A percentile compares a stretch with the other conserved stretches of the same genome.
These are phyloP conservation scores for Bathelium albidoporum DNA, from an alignment of 495 filamentous ascomycete species.

Conservation along the genomic window DNA sequence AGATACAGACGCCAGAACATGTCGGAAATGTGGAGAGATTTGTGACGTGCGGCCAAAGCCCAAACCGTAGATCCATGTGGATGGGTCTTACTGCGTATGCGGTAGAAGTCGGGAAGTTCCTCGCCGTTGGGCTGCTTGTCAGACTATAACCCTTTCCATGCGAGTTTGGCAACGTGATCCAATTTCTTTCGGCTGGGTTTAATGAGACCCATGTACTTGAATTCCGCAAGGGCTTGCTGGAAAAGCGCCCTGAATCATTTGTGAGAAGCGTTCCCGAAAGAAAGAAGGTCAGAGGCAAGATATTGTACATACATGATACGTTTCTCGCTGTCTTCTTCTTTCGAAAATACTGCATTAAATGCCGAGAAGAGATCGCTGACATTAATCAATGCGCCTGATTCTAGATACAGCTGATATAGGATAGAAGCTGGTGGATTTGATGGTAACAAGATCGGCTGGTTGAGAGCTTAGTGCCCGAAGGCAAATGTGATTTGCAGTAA, in stretches of 20 bases:
- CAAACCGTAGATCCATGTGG: not conserved
- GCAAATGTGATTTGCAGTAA: not conserved
- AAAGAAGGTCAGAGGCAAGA: not conserved
- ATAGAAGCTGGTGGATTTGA: constrained; percentile 71
- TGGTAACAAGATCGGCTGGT: constrained; percentile 34
- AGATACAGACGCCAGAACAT: constrained; percentile 62
- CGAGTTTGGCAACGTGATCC: constrained; percentile 78
- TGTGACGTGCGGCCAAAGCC: constrained; percentile 41
- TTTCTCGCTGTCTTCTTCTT: constrained; percentile 44
- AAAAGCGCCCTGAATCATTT: constrained; percentile 48
- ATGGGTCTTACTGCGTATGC: too few species aligned
- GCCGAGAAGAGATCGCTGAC: constrained; percentile 82
- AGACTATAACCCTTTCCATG: constrained; percentile 54
- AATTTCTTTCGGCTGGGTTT: constrained; percentile 83
- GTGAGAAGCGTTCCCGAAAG: not conserved
- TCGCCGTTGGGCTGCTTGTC: not conserved
- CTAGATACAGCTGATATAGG: constrained; percentile 82
- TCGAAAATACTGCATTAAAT: constrained; percentile 65
- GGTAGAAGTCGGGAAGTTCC: too few species aligned
- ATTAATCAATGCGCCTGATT: constrained; percentile 82
- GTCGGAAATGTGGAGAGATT: constrained; percentile 65
- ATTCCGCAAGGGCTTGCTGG: constrained; percentile 71
- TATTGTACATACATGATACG: constrained; percentile 23
- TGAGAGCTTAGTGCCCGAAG: not conserved
- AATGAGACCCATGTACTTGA: constrained; percentile 75